A percentile compares a stretch with the other conserved stretches of the same genome.
Conservation (phyloP, 2,329 filamentous ascomycete genomes). For the Fusarium pseudocircinatum region DNA sequence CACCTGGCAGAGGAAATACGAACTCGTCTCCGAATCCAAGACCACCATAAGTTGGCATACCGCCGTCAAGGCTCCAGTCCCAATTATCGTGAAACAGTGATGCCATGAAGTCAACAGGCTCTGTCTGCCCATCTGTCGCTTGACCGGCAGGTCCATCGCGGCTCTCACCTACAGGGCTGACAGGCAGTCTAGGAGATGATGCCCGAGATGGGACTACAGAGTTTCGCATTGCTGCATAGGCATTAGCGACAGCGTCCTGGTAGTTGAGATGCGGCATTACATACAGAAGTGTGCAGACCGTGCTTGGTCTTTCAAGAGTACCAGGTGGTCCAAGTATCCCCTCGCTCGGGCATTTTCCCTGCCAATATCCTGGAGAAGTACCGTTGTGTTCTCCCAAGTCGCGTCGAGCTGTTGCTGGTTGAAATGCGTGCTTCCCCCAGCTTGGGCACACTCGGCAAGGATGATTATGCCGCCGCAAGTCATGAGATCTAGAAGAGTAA, state of each 20-base stretch:
- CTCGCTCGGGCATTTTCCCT: background rate
- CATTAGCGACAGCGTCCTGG: no score
- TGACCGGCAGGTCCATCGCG: no score
- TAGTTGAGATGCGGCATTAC: no score
- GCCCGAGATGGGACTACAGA: background rate
- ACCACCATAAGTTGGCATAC: background rate
- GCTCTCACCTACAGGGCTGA: no score
- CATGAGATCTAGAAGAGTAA: background rate
- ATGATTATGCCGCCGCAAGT: background rate
- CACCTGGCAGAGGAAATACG: background rate
- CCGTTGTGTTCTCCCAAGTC: background rate
- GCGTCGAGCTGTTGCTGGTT: constrained; percentile 1
- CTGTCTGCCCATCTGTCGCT: no score
- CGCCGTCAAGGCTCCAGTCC: constrained; percentile 2
- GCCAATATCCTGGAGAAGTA: background rate
- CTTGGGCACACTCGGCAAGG: background rate
- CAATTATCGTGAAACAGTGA: background rate
- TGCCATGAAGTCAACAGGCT: background rate
- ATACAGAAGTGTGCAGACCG: background rate
- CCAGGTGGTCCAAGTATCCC: background rate
- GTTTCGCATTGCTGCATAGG: background rate
- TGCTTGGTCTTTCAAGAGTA: background rate
- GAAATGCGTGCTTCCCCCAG: background rate
- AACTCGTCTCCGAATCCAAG: background rate
- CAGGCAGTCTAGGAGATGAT: background rate